Base-by-base conservation (phyloP, 495 filamentous ascomycete species). In the Neurospora intermedia region DNA sequence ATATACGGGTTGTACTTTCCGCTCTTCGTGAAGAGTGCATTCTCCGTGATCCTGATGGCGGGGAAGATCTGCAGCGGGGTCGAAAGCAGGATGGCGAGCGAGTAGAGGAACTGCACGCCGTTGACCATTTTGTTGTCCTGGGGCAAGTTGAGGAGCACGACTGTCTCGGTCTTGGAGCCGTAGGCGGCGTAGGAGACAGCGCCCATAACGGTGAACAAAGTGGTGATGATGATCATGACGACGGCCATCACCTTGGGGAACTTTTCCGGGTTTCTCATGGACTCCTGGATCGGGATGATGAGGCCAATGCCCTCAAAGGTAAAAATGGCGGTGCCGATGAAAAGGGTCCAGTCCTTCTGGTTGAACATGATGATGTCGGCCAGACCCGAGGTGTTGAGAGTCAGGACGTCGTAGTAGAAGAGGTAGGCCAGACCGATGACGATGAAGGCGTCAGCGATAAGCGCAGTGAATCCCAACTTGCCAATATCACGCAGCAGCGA, bases 201-300 rank as follows among this genome's bases (percentile, higher is more conserved):
- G 74, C 96, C 96, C 84, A 97, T 96, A 72, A 89, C 90, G 71
- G 94, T 86, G 84, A 99, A 99, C 75, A 99, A 87, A 76, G 92
- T 84, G 16, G 92, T 94, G 78, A 98, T 97, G 79, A 97, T 89
- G 74, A 98, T 87, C 96, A 98, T 98, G 72, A 98, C 93, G 71
- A 86, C 87, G 42, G 88, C 93, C 70, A 99, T 88, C 43, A 99
- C 93, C 71, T 85, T 87, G 31, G 94, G 93, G 79, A 99, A 98
- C 77, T 96, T 93, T 70, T 89, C 85, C 2, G 93, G 96, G 69
- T 92, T 84, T 78, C 89, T 91, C 96, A 99, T 99, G 3, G 94
- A 96, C 78, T 96, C 93, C 82, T 99, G 96, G 73, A 99, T 98
- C 4, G 96, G 96, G 73, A 99, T 97, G 82, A 99, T 97, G n/a